A percentile compares a stretch with the other conserved stretches of the same genome.
Evolutionary conservation across 192 early-diverging fungal genomes (phyloP).

Genomic region (Podila clonocystis): DNA sequence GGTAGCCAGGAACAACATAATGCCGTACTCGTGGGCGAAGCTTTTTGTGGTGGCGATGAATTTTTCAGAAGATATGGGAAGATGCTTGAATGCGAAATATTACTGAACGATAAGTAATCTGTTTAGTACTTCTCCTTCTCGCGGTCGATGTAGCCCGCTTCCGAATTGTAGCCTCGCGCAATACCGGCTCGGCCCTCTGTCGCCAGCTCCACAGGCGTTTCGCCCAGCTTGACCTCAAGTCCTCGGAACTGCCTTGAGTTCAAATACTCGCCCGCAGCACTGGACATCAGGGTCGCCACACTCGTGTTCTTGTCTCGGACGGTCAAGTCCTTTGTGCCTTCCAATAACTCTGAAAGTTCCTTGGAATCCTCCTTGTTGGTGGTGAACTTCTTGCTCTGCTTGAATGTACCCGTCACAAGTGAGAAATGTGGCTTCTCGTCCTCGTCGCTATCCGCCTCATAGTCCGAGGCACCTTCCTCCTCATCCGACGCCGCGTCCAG

Average conservation of each 20-base stretch:
- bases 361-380: conserved; percentile 45
- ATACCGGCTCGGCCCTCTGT: conserved; percentile 89
- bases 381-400: conserved; percentile 63
- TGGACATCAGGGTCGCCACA: conserved; percentile 64
- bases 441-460: conserved; percentile 43
- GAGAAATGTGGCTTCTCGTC: conserved; percentile 92
- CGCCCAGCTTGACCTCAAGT: conserved; percentile 76
- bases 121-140: conserved; percentile 42
- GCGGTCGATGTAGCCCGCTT: conserved; percentile 30
- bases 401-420: conserved; percentile 84
- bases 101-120: not conserved
- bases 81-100: no score
- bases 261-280: conserved; percentile 76
- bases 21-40: no score
- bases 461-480: conserved; percentile 18
- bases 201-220: conserved; percentile 65
- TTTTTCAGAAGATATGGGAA: no score
- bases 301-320: conserved; percentile 64
- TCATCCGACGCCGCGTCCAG: conserved; percentile 49
- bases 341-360: conserved; percentile 24
- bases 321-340: conserved; percentile 58
- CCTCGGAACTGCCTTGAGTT: conserved; percentile 83
- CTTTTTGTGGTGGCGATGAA: no score
- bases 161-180: conserved; percentile 76
- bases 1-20: no score